Evolutionary conservation across 1,284 basidiomycete genomes (phyloP), one percentile per base, ranked within the genome.

Genomic region (Polyporus tsugae): DNA sequence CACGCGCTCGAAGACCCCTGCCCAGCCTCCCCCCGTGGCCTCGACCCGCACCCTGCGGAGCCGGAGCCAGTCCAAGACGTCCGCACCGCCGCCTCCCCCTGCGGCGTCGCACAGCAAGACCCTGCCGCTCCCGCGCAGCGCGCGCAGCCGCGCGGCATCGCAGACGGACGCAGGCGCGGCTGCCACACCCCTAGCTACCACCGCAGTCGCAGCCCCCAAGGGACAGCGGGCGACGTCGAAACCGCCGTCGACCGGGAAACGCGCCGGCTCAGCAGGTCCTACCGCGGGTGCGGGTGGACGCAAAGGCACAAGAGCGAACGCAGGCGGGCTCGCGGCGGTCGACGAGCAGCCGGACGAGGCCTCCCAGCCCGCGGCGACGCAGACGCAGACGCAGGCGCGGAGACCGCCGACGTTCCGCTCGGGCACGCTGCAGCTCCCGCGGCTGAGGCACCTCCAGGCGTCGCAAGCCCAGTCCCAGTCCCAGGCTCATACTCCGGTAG

Each of bases 371-470:
- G 42, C 29, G n/a, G 1, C 59, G 46, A n/a, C n/a, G 35, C 62
- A 19, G 19, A 19, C 55, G 17, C 29, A 36, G 46, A 5, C 17
- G 36, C 39, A 41, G 42, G 46, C 0, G 2, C 41, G 38, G 9
- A 29, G 49, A 6, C 55, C 22, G 41, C 36, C 35, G 5, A 58
- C 62, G 42, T 66, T 71, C 64, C 72, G 67, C 46, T 73, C 72
- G 22, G 72, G 72, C 15, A 69, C 55, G 62, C 62, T 71, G 17
- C 60, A 61, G 58, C 60, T 72, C 52, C 65, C 71, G 58, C 71
- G 71, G 17, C 53, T 29, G 53, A 3, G 13, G 25, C 61, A 58
- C 13, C 1, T 52, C 2, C 19, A 13, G 22, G 41, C 11, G 33
- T 58, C 46, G 13, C 46, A 39, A 33, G 7, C 55, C 6, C 64